Evolutionary conservation across 805 yeast genomes (phyloP).

Genomic region (Zygotorulaspora chibaensis): DNA sequence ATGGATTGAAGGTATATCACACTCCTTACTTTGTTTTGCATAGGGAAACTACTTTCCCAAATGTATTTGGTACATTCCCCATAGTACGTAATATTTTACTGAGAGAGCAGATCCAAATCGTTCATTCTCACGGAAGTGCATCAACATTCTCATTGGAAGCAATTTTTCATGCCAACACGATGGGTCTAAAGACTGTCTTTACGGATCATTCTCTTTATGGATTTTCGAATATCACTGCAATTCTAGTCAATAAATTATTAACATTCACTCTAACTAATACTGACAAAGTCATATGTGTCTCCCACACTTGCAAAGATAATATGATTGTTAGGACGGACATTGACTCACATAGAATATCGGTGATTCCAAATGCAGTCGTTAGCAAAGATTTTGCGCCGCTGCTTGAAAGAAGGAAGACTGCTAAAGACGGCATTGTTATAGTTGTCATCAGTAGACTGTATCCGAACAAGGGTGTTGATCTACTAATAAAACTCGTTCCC

Average conservation of each 20-base stretch:
- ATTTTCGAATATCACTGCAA: constrained; percentile 78
- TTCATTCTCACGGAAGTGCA: constrained; percentile 93
- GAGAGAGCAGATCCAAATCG: constrained; percentile 79
- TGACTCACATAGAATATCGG: constrained; percentile 75
- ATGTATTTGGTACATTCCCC: constrained; percentile 86
- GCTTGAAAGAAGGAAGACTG: constrained; percentile 6
- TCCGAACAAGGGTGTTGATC: constrained; percentile 95
- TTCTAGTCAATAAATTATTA: constrained; percentile 79
- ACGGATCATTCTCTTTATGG: constrained; percentile 97
- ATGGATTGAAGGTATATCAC: constrained; percentile 90
- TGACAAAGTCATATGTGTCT: constrained; percentile 93
- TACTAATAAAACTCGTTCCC: constrained; percentile 81
- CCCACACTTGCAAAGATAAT: constrained; percentile 94
- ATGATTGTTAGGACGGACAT: constrained; percentile 83
- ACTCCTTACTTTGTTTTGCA: constrained; percentile 78
- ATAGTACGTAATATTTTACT: constrained; percentile 77
- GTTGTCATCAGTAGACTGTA: constrained; percentile 88
- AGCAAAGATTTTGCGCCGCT: constrained; percentile 70
- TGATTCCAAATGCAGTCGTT: constrained; percentile 94
- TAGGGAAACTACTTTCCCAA: constrained; percentile 81
- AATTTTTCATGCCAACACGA: constrained; percentile 82
- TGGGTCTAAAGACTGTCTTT: constrained; percentile 88
- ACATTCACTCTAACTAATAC: constrained; percentile 81
- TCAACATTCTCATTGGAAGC: constrained; percentile 86
- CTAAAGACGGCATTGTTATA: constrained; percentile 55